Base-by-base conservation (phyloP, 768 basidiomycete species). In the Leccinum fibrillosum region DNA sequence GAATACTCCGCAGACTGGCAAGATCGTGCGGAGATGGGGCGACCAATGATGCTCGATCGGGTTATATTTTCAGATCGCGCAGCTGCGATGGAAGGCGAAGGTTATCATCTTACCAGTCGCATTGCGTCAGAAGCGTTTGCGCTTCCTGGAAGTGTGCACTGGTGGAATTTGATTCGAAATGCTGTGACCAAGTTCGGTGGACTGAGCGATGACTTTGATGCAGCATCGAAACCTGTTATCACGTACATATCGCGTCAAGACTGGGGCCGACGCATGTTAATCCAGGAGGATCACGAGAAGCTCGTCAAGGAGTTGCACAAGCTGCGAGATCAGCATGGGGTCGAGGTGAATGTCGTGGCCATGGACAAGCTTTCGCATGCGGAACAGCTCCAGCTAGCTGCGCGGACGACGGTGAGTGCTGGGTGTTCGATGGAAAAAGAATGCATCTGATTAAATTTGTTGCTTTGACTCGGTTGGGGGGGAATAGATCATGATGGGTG, bases 201-300 rank as follows among this genome's bases (percentile, higher is more conserved):
- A 2, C 64, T 87, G 25, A 77, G 80, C 34, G 68, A 73, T 17
- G 67, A 73, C 17, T 66, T 75, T 11, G 80, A 79, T 0, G 70
- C 73, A n/a, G 80, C 77, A 12, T 82, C 80, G 45, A 84, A 65
- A 51, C 89, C 88, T 0, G 94, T 98, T 25, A 93, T 98, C 74
- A 96, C 94, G 11, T 98, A 98, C 66, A 82, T 97, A 59, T 92
- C 89, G 9, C 81, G 94, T 5, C 94, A 98, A 69, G 84, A 80
- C 2, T 98, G 94, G 94, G 88, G 86, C 15, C 76, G 94, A 47
- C 80, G 94, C 21, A 95, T 88, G 86, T 72, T 98, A 55, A 82
- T 83, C 32, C 80, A 78, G 30, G 82, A 82, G 56, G 82, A 94
- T 67, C 93, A 98, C 70, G 87, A 93, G 4, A 80, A 75, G 53